phyloP scores from a whole-genome alignment of 2,329 filamentous ascomycete genomes.

The Basipetospora chlamydospora region DNA sequence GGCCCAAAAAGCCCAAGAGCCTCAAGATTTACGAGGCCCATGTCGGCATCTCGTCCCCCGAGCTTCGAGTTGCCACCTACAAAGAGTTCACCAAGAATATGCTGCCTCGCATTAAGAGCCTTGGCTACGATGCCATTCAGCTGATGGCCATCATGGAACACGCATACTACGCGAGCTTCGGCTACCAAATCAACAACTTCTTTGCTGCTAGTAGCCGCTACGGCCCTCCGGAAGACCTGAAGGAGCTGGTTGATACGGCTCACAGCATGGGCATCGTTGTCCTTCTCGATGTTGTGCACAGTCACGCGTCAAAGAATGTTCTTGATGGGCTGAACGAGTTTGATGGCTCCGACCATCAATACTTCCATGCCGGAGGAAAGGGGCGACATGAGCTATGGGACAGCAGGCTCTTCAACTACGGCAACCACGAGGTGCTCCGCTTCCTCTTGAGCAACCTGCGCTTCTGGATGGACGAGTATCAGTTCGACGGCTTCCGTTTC shows the following conservation, averaged over 20 bases:
- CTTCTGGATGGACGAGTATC: slow-evolving; percentile 99
- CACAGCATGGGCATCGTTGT: slow-evolving; percentile 84
- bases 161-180: slow-evolving; percentile 97
- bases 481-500: slow-evolving; percentile 94
- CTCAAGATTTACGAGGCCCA: slow-evolving; percentile 97
- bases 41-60: slow-evolving; percentile 88
- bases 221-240: slow-evolving; percentile 83
- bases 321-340: slow-evolving; percentile 92
- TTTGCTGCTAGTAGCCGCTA: slow-evolving; percentile 95
- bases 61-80: slow-evolving; percentile 79
- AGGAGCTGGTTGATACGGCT: slow-evolving; percentile 90
- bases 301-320: slow-evolving; percentile 95
- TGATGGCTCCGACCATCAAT: slow-evolving; percentile 85
- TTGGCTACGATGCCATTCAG: slow-evolving; percentile 96
- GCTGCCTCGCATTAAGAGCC: slow-evolving; percentile 73
- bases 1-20: slow-evolving; percentile 71
- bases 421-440: slow-evolving; percentile 82
- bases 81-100: slow-evolving; percentile 93
- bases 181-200: slow-evolving; percentile 98
- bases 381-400: slow-evolving; percentile 92
- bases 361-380: slow-evolving; percentile 80
- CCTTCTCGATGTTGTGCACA: slow-evolving; percentile 90
- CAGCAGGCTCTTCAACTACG: slow-evolving; percentile 94
- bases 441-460: slow-evolving; percentile 90
- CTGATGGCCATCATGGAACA: slow-evolving; percentile 99